Conservation (phyloP, 192 early-diverging fungal genomes). For the Diversispora eburnea region DNA sequence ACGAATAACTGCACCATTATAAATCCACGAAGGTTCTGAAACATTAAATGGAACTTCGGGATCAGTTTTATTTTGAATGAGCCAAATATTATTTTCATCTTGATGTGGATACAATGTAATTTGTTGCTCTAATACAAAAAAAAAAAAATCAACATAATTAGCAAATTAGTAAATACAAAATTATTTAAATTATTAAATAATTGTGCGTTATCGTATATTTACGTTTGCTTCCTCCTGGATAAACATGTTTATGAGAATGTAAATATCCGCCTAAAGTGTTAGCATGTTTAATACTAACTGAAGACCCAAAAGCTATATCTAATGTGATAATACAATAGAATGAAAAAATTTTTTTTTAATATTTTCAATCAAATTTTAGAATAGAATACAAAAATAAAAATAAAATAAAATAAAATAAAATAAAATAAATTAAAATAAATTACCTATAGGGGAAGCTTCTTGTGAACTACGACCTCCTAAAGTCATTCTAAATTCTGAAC, state of each 20-base stretch:
- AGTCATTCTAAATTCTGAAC: constrained; percentile 80
- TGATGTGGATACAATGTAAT: constrained; percentile 50
- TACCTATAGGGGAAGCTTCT: constrained; percentile 45
- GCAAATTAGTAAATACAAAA: not conserved
- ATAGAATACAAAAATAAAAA: constrained; percentile 30
- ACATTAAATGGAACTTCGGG: constrained; percentile 34
- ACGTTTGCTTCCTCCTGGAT: constrained; percentile 77
- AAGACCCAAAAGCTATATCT: constrained; percentile 65
- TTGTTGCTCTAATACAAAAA: constrained; percentile 38
- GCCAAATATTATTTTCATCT: constrained; percentile 88
- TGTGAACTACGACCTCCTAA: constrained; percentile 62
- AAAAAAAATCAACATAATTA: not conserved
- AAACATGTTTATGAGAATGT: constrained; percentile 65
- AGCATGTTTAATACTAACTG: constrained; percentile 61
- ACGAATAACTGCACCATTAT: constrained; percentile 73
- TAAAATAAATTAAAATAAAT: constrained; percentile 50
- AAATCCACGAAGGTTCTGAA: constrained; percentile 46
- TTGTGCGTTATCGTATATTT: not conserved
- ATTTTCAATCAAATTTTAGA: not conserved
- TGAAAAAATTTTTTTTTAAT: not conserved
- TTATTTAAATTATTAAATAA: not conserved
- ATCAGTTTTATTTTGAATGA: constrained; percentile 42
- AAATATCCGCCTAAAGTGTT: constrained; percentile 72
- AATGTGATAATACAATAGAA: constrained; percentile 16
- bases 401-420: constrained; percentile 23